A percentile compares a stretch with the other conserved stretches of the same genome.
Evolutionary conservation across 1,139 yeast genomes (phyloP).

Genomic region (Lodderomyces elongisporus): DNA sequence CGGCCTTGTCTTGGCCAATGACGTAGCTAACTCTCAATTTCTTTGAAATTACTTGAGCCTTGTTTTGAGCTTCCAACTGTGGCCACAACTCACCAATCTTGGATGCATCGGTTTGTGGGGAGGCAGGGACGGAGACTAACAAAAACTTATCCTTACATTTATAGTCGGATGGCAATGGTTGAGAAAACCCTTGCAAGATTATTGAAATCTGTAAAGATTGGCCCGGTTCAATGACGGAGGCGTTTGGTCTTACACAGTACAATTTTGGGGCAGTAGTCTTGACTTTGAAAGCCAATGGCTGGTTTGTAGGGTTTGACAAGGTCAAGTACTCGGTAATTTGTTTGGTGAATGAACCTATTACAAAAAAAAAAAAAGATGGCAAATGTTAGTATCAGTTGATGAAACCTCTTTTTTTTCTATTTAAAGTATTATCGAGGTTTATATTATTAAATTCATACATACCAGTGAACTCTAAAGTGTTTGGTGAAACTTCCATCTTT

Average conservation of each 20-base stretch:
- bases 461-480: conserved; percentile 67
- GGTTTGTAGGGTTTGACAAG: conserved; percentile 59
- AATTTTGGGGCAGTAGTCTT: conserved; percentile 97
- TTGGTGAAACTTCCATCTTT: conserved; percentile 58
- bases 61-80: conserved; percentile 58
- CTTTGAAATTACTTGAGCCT: conserved; percentile 57
- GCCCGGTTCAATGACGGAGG: conserved; percentile 75
- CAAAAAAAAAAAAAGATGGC: neutral
- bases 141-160: conserved; percentile 90
- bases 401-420: neutral
- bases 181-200: conserved; percentile 76
- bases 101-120: conserved; percentile 49
- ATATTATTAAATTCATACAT: conserved; percentile 26
- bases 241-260: conserved; percentile 95
- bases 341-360: conserved; percentile 61
- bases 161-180: conserved; percentile 66
- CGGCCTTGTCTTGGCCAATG: conserved; percentile 22
- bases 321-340: conserved; percentile 66
- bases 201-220: conserved; percentile 68
- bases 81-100: conserved; percentile 71
- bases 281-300: conserved; percentile 83
- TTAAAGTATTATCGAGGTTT: neutral
- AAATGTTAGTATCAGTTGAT: conserved; percentile 7
- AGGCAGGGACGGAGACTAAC: conserved; percentile 79
- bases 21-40: conserved; percentile 75